phyloP scores from a whole-genome alignment of 225 moss, liverwort and hornwort species.

The Rhytidiadelphus loreus region DNA sequence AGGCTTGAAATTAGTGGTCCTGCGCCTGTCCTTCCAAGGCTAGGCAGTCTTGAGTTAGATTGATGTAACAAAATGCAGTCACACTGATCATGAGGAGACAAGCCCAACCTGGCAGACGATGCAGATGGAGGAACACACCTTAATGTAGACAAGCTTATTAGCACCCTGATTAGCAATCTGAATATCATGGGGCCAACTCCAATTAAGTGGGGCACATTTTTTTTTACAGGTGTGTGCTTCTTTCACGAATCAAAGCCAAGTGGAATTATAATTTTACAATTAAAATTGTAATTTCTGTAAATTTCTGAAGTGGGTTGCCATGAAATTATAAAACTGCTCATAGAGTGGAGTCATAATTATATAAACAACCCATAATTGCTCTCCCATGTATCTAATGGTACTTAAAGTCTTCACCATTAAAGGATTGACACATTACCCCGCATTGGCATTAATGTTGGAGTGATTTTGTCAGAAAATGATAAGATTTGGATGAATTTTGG shows the following conservation, averaged over 20 bases:
- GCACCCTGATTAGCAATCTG: not conserved
- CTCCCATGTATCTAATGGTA: too few species aligned
- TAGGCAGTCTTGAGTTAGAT: not conserved
- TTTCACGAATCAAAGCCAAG: not conserved
- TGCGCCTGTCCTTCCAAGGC: not conserved
- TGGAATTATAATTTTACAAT: not conserved
- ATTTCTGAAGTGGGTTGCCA: accelerated
- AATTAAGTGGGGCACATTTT: too few species aligned
- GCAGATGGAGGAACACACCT: not conserved
- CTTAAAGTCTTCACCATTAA: too few species aligned
- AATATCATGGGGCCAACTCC: not conserved
- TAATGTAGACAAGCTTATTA: not conserved
- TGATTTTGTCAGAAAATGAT: too few species aligned
- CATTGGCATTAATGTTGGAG: too few species aligned
- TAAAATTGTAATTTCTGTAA: not conserved
- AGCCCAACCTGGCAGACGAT: not conserved
- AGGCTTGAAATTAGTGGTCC: not conserved
- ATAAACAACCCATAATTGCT: too few species aligned
- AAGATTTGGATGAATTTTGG: too few species aligned
- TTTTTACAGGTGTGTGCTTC: not conserved
- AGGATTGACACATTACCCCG: too few species aligned
- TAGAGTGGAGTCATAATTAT: not conserved
- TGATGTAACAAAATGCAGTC: too few species aligned
- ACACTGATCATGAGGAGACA: not conserved
- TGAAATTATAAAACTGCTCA: not conserved